Percentiles rank a stretch among this genome's conserved stretches.
Evolutionary conservation across 1,284 basidiomycete species (phyloP).

Genomic region (Melampsora larici-populina): DNA sequence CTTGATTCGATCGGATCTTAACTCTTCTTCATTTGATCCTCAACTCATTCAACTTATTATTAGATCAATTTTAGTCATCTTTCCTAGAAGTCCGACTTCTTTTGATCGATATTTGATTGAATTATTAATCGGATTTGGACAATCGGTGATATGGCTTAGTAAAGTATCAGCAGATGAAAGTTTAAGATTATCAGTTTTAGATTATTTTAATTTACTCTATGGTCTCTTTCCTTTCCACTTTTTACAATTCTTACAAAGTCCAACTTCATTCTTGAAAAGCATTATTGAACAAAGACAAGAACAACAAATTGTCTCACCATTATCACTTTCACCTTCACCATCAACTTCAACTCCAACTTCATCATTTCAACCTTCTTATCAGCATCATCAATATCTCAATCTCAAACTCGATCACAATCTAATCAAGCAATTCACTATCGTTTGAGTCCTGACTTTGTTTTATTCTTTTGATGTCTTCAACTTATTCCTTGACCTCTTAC

Average conservation of each 20-base stretch:
- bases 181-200: neutral
- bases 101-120: no score
- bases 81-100: no score
- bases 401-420: neutral
- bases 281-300: no score
- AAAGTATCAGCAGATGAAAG: neutral
- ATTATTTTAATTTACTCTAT: constrained; percentile 18
- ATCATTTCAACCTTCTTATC: neutral
- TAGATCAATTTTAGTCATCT: constrained; percentile 5
- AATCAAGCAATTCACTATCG: neutral
- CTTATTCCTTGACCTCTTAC: neutral
- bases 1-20: neutral
- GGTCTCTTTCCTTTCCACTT: no score
- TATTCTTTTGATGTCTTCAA: neutral
- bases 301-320: no score
- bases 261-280: no score
- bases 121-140: constrained; percentile 10
- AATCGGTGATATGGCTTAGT: neutral
- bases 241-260: no score
- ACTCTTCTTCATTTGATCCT: neutral
- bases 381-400: neutral
- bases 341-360: neutral
- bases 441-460: neutral
- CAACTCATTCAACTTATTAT: constrained; percentile 9
- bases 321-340: neutral